Conservation (phyloP, 2,329 filamentous ascomycete genomes). For the Juglanconis oblonga region DNA sequence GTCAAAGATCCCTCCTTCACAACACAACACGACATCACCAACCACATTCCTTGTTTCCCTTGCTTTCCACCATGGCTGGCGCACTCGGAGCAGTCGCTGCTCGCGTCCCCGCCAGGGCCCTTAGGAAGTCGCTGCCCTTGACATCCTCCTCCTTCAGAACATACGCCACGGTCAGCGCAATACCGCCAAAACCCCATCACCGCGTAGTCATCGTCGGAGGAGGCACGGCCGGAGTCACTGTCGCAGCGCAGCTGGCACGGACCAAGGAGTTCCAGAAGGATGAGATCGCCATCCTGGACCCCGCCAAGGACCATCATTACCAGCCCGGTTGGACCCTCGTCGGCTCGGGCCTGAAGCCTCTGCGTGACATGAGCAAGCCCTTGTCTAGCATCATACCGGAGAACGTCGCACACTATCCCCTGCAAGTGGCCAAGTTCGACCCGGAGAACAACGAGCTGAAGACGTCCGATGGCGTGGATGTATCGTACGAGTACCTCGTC, state of each 20-base stretch:
- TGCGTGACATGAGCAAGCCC: slow-evolving; percentile 27
- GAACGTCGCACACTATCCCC: slow-evolving; percentile 33
- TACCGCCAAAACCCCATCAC: slow-evolving; percentile 21
- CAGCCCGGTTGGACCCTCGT: slow-evolving; percentile 37
- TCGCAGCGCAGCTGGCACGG: slow-evolving; percentile 21
- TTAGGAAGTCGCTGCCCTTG: background rate
- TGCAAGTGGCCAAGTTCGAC: slow-evolving; percentile 31
- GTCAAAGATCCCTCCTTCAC: background rate
- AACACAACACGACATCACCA: background rate
- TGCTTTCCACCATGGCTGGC: slow-evolving; percentile 3
- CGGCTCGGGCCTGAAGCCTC: slow-evolving; percentile 31
- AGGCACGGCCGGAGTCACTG: slow-evolving; percentile 22
- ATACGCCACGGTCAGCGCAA: slow-evolving; percentile 17
- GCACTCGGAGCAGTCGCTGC: slow-evolving; percentile 8
- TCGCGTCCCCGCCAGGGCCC: slow-evolving; percentile 6
- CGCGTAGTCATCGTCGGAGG: slow-evolving; percentile 23
- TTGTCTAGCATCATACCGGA: slow-evolving; percentile 29
- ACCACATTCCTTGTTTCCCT: background rate
- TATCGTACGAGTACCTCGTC: slow-evolving; percentile 35
- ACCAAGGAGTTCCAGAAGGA: slow-evolving; percentile 26
- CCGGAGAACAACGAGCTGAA: slow-evolving; percentile 34
- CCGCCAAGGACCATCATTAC: slow-evolving; percentile 33
- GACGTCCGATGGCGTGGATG: slow-evolving; percentile 31
- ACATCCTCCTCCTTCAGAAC: slow-evolving; percentile 5
- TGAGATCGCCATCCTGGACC: slow-evolving; percentile 35